phyloP scores from a whole-genome alignment of 257 asterid species.

The Plantago ovata region DNA sequence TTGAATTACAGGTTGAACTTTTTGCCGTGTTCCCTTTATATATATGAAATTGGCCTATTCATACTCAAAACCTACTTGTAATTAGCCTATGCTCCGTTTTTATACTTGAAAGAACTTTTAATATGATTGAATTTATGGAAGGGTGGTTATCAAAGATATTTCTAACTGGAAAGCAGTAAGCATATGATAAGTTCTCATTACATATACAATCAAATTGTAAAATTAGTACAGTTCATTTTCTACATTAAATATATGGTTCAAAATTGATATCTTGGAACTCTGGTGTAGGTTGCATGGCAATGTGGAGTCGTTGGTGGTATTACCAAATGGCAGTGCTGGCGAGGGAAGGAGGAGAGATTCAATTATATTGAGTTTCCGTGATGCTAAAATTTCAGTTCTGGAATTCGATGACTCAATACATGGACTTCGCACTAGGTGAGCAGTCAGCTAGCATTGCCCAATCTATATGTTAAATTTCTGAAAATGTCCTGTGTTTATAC shows the following conservation, averaged over 20 bases:
- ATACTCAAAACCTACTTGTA: no score
- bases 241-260: no score
- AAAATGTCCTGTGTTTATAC: conserved; percentile 11
- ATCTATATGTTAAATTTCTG: conserved; percentile 12
- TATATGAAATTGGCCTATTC: no score
- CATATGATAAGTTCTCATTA: no score
- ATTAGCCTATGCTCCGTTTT: no score
- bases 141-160: no score
- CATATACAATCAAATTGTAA: no score
- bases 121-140: no score
- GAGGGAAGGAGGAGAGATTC: conserved; percentile 82
- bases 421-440: conserved; percentile 84
- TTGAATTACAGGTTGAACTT: no score
- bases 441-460: conserved; percentile 13
- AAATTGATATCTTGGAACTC: neutral
- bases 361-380: conserved; percentile 75
- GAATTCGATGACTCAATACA: conserved; percentile 92
- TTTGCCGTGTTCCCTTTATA: no score
- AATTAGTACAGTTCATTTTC: neutral
- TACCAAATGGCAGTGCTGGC: conserved; percentile 66
- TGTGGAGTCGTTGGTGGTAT: conserved; percentile 78
- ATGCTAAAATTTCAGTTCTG: conserved; percentile 82
- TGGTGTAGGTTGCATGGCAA: conserved; percentile 86
- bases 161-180: no score
- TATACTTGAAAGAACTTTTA: no score